phyloP scores from a whole-genome alignment of 352 stramenopile species.

The Globisporangium paddicum region DNA sequence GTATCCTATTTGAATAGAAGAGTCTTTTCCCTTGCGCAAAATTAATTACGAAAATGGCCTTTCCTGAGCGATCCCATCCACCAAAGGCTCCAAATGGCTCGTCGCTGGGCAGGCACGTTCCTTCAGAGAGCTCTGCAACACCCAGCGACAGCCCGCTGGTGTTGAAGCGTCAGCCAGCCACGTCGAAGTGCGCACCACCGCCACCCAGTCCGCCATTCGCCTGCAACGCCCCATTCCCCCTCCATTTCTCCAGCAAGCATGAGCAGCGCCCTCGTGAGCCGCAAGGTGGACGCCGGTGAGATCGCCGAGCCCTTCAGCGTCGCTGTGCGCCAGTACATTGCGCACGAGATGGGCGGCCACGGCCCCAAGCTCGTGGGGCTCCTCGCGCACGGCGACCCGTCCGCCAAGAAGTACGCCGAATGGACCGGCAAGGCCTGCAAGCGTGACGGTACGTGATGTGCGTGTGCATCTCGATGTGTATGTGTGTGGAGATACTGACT shows the following conservation, averaged over 20 bases:
- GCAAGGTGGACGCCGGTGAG: conserved; percentile 76
- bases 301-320: conserved; percentile 86
- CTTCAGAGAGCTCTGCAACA: neutral
- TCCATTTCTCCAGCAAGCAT: neutral
- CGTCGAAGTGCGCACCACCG: neutral
- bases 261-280: conserved; percentile 4
- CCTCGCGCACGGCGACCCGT: conserved; percentile 93
- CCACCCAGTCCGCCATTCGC: conserved; percentile 2
- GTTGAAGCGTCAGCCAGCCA: conserved; percentile 1
- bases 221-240: neutral
- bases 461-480: neutral
- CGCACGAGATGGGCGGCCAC: conserved; percentile 63
- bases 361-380: conserved; percentile 89
- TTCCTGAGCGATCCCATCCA: neutral
- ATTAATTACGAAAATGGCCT: conserved; percentile 1
- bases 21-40: neutral
- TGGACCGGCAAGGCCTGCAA: conserved; percentile 95
- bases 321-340: conserved; percentile 81
- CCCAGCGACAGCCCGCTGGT: neutral
- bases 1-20: neutral
- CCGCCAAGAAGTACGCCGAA: conserved; percentile 95
- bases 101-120: conserved; percentile 3
- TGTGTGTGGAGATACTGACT: neutral
- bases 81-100: neutral
- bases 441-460: conserved; percentile 59